Base-by-base conservation (phyloP, 83 land plant species). In the Picea abies region DNA sequence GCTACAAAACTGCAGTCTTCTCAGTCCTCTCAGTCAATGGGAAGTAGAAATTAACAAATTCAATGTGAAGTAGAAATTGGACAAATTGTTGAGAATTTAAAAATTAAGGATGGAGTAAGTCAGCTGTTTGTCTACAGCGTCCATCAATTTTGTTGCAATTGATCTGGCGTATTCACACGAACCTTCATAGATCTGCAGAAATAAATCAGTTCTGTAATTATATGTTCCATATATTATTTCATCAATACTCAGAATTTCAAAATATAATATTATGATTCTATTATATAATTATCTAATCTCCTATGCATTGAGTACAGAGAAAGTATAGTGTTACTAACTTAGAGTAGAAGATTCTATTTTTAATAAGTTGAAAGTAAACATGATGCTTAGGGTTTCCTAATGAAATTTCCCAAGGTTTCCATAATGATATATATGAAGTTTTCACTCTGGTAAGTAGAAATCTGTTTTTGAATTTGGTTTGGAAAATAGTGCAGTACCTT, bases 81-180 rank as follows among this genome's bases (percentile, higher is more conserved):
- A 39, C 23, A 72, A 20, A n/a, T 41, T 11, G 9, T 15, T 69
- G 7, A 41, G 32, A 69, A 17, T 32, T 68, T 19, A 72, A 41
- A 72, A 72, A 20, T 11, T 41, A 41, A 8, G 19, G 4, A 72
- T 72, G 12, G 56, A 52, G 80, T 60, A 60, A 23, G 1, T 44
- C 25, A 20, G 17, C 15, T 87, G 89, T 60, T 84, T 86, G 49
- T 90, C 94, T 68, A 90, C 75, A 56, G 72, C 92, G 29, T 90
- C 92, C 68, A 92, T 85, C 7, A 92, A 84, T 70, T 86, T 90
- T 80, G 87, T 90, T 76, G 91, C 94, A 39, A 90, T 89, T 0
- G 91, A 89, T 60, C 91, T 79, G 1, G 94, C 91, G 84, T 92
- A 90, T 3, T 90, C 83, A 9, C 84, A 85, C 26, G 92, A 90